A percentile compares a stretch with the other conserved stretches of the same genome.
phyloP scores from a whole-genome alignment of 148 eudicot genomes.

The Gaultheria prostrata region DNA sequence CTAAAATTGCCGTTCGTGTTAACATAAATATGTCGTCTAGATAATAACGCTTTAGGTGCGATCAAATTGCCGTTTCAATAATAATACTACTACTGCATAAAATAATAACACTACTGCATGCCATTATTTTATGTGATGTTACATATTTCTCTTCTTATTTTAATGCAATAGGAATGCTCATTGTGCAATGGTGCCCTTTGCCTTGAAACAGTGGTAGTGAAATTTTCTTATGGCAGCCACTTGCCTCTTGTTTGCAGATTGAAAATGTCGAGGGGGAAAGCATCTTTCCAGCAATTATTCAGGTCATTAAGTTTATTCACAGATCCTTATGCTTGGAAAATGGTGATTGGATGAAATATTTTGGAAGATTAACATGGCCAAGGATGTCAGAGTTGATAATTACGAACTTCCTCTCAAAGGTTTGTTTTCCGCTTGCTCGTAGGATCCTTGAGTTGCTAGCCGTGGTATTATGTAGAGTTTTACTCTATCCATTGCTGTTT shows the following conservation, averaged over 20 bases:
- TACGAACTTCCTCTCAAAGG: slow-evolving; percentile 83
- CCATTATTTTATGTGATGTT: background rate
- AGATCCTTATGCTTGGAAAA: slow-evolving; percentile 57
- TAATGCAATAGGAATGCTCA: background rate
- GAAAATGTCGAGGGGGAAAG: slow-evolving; percentile 49
- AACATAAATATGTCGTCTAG: background rate
- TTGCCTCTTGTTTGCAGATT: slow-evolving; percentile 35
- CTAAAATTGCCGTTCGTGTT: background rate
- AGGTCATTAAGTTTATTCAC: slow-evolving; percentile 57
- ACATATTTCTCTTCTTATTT: background rate
- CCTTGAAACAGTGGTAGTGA: too few relatives aligned
- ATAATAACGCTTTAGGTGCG: background rate
- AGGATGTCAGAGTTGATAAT: slow-evolving; percentile 92
- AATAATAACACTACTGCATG: background rate
- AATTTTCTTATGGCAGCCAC: slow-evolving; percentile 3
- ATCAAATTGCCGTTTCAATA: too few relatives aligned
- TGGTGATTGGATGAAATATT: slow-evolving; percentile 71
- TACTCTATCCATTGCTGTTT: background rate
- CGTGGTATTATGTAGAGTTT: background rate
- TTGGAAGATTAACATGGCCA: slow-evolving; percentile 97
- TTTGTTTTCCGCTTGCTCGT: slow-evolving; percentile 22
- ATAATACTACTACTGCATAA: too few relatives aligned
- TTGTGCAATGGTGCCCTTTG: slow-evolving; percentile 5
- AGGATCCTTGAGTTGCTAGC: background rate
- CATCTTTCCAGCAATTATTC: slow-evolving; percentile 55